Evolutionary conservation across 257 asterid species (phyloP).

Genomic region (Solanum paucissectum): DNA sequence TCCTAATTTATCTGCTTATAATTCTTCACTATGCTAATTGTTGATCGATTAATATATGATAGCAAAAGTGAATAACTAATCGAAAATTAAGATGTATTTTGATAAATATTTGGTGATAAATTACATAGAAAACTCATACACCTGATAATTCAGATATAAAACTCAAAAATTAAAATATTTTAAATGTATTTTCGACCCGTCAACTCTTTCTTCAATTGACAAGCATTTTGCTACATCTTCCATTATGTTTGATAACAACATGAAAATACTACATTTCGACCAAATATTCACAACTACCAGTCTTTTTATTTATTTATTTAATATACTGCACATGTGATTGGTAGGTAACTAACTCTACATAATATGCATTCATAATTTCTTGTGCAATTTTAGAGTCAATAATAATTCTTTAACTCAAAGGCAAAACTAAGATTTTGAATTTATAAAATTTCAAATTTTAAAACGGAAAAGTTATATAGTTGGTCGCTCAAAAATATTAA

Average conservation of each 20-base stretch:
- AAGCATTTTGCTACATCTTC: not conserved
- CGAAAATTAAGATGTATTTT: rapidly evolving
- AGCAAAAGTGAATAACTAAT: not conserved
- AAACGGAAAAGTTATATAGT: not conserved
- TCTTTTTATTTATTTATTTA: not conserved
- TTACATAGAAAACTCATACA: not conserved
- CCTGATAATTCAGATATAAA: rapidly evolving
- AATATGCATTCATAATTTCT: not conserved
- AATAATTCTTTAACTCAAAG: not conserved
- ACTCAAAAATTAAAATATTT: not conserved
- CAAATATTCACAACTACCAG: not conserved
- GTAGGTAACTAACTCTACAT: not conserved
- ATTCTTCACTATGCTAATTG: not conserved
- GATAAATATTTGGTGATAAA: not conserved
- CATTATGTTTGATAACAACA: not conserved
- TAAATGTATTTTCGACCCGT: not conserved
- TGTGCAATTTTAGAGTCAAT: not conserved
- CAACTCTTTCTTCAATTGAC: not conserved
- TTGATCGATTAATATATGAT: not conserved
- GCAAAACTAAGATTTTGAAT: not conserved
- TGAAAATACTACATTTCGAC: not conserved
- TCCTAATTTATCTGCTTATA: not conserved
- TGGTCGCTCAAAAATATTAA: not conserved
- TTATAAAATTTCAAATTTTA: not conserved
- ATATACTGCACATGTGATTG: not conserved